Evolutionary conservation across 805 yeast species (phyloP), one percentile per base, ranked within the genome.

Genomic region (Wickerhamomyces ciferrii): DNA sequence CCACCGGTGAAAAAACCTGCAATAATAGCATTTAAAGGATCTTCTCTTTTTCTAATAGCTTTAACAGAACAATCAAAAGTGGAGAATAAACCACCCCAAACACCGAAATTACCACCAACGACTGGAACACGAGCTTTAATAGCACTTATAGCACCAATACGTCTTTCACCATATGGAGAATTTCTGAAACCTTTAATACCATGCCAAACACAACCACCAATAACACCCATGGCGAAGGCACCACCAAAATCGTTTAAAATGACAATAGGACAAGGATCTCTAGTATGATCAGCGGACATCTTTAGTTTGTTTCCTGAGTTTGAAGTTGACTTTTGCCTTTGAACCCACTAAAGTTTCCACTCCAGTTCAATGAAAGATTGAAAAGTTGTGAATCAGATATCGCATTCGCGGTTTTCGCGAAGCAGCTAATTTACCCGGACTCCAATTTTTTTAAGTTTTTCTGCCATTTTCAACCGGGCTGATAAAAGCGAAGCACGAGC

Each of bases 1-100:
- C 99, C 99, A 77, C 99, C 99, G 40, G 96, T 91, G 74, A 88
- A 88, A 66, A 94, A 90, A 48, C 99, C 99, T 31, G 98, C 97
- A 62, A 92, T 84, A 63, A 94, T 91, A 54, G 97, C 97, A 66
- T 94, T 94, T 87, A 96, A 87, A 7, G 98, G 96, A 68, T 94
- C 99, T 69, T 94, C 99, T 75, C 97, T 88, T 69, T 89, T 87
- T 75, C 99, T 87, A 39, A 94, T 80, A 2, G 92, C 96, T 69
- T 92, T 94, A 41, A 94, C 96, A 15, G 91, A 79, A 75, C 99
- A 94, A 69, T 94, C 99, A 63, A 83, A 94, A 14, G 95, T 85
- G 31, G 97, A 89, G 65, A 94, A 94, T 59, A 94, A 74, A 50
- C 99, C 99, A 76, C 99, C 99, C 99, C 99, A 94, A 36, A 88